Evolutionary conservation across 129 eudicot genomes (phyloP).

Genomic region (Logfia minima): DNA sequence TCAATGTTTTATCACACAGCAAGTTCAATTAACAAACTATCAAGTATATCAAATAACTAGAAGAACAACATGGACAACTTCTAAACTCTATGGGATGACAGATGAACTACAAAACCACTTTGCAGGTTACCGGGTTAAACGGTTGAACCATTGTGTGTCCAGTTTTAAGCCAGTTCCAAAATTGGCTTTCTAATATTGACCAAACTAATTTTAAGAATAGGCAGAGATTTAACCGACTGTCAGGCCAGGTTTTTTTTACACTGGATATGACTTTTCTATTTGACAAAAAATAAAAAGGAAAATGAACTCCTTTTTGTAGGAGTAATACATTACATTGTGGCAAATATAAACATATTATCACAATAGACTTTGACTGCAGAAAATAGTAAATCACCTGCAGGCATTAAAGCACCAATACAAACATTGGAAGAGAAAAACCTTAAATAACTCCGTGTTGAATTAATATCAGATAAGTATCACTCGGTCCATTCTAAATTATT

Average conservation of each 20-base stretch:
- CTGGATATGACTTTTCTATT: background rate
- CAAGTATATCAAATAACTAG: too few species aligned
- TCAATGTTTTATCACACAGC: too few species aligned
- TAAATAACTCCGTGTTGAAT: background rate
- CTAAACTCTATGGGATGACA: background rate
- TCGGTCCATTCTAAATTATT: background rate
- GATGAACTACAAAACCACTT: background rate
- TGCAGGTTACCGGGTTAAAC: background rate
- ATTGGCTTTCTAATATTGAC: background rate
- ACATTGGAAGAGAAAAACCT: background rate
- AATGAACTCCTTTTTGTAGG: constrained; percentile 7
- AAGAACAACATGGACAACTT: background rate
- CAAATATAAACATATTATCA: constrained; percentile 16
- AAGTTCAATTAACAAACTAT: too few species aligned
- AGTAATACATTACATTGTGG: constrained; percentile 14
- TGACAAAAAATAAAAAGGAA: background rate
- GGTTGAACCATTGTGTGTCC: background rate
- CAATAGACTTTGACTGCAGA: constrained; percentile 16
- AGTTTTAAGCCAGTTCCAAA: background rate
- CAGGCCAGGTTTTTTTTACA: background rate
- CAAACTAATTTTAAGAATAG: constrained; percentile 4
- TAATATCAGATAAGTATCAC: background rate
- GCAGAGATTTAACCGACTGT: background rate
- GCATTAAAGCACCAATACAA: background rate
- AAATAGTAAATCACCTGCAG: constrained; percentile 30